These are phyloP conservation scores for Taxawa tesnikishii DNA, from an alignment of 2,329 filamentous ascomycete genomes.

Conservation along the genomic window DNA sequence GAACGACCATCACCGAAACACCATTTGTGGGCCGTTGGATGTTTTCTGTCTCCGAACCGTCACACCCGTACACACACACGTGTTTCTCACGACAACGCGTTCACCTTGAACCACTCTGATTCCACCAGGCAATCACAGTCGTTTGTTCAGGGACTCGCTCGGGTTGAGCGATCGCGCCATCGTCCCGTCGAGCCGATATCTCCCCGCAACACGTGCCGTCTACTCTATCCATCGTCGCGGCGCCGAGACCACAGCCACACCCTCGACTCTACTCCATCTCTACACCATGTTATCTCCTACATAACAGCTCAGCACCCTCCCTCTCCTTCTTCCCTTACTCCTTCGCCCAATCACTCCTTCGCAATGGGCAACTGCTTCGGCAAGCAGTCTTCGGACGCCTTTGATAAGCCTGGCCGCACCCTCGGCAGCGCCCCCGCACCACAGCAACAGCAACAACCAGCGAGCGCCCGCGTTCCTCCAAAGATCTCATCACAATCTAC, in stretches of 20 bases:
- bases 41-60: no score
- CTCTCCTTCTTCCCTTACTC: neutral
- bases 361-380: constrained; percentile 82
- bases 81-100: no score
- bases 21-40: no score
- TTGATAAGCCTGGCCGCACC: constrained; percentile 59
- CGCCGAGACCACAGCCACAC: neutral
- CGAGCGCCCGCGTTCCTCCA: constrained; percentile 8
- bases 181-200: no score
- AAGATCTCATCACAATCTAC: constrained; percentile 16
- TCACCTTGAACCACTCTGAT: no score
- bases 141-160: no score
- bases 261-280: neutral
- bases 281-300: neutral
- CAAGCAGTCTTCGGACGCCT: constrained; percentile 53
- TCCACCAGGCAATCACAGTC: no score
- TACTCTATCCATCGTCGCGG: neutral
- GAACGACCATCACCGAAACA: no score
- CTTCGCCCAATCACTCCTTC: no score
- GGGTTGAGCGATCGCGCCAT: no score
- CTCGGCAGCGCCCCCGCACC: constrained; percentile 46
- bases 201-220: neutral
- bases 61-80: no score
- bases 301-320: neutral
- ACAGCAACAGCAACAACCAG: constrained; percentile 37